phyloP scores from a whole-genome alignment of 2,329 filamentous ascomycete species.

The Dactylellina haptotyla region DNA sequence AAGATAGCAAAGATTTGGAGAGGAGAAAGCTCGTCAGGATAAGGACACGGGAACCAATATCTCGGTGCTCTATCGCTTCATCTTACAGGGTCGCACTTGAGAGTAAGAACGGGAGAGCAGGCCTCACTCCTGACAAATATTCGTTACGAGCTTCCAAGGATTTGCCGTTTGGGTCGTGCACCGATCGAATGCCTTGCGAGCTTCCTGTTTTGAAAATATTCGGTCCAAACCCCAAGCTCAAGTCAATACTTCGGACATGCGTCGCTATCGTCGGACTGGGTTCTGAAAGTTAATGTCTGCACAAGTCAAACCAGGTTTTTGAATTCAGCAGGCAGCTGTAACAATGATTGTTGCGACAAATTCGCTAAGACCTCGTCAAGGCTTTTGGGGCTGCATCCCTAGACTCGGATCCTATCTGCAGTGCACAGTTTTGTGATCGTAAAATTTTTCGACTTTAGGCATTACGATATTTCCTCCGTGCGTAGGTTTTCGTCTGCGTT shows the following conservation, averaged over 20 bases:
- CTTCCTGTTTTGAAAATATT: background rate
- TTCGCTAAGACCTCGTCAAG: background rate
- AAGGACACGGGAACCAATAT: background rate
- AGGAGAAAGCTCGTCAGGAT: background rate
- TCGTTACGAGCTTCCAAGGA: background rate
- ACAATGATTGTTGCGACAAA: background rate
- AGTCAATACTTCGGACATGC: background rate
- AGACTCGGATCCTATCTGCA: constrained; percentile 6
- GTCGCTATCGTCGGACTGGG: too few species aligned
- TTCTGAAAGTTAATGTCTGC: too few species aligned
- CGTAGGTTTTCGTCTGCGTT: constrained; percentile 4
- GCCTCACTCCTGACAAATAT: background rate
- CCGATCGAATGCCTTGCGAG: background rate
- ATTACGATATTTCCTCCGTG: constrained; percentile 5
- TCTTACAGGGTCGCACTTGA: background rate
- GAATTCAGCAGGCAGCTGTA: background rate
- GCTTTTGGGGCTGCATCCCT: background rate
- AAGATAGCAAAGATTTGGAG: constrained; percentile 4
- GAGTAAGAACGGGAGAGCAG: background rate
- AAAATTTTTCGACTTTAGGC: constrained; percentile 17
- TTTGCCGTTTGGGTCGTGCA: background rate
- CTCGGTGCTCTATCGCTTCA: background rate
- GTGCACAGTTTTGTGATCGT: background rate
- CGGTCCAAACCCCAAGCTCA: background rate
- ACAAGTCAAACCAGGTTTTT: too few species aligned